Conservation (phyloP, 805 yeast genomes). For the Metschnikowia similis region DNA sequence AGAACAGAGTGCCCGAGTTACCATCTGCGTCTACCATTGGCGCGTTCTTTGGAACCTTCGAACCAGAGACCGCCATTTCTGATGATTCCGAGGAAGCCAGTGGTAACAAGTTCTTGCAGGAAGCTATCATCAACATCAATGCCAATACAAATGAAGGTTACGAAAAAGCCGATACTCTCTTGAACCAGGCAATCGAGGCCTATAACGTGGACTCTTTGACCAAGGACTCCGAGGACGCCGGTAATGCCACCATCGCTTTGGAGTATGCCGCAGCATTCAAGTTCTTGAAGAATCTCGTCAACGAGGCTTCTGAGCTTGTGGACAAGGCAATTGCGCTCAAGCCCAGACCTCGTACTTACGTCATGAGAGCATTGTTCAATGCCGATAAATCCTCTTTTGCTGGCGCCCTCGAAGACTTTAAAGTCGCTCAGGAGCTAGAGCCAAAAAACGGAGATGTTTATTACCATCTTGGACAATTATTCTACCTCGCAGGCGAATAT, state of each 20-base stretch:
- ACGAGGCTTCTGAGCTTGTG: conserved; percentile 59
- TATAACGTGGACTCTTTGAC: conserved; percentile 34
- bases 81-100: conserved; percentile 48
- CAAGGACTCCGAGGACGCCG: conserved; percentile 34
- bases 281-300: conserved; percentile 73
- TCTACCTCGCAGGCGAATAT: conserved; percentile 74
- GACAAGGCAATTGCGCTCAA: conserved; percentile 58
- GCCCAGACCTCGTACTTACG: conserved; percentile 79
- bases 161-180: conserved; percentile 53
- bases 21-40: conserved; percentile 82
- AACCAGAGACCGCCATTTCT: conserved; percentile 48
- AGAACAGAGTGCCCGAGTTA: conserved; percentile 49
- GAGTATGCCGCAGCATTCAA: conserved; percentile 82
- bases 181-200: conserved; percentile 56
- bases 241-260: conserved; percentile 60
- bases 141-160: conserved; percentile 54
- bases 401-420: conserved; percentile 63
- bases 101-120: conserved; percentile 57
- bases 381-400: conserved; percentile 71
- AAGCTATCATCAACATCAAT: conserved; percentile 57
- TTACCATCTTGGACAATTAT: conserved; percentile 93
- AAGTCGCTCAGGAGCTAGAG: conserved; percentile 63
- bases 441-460: conserved; percentile 75
- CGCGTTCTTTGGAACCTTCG: conserved; percentile 86
- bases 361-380: conserved; percentile 74